Percentiles rank a stretch among this genome's conserved stretches.
phyloP scores from a whole-genome alignment of 2,329 filamentous ascomycete genomes.

The Aspergillus tanneri region DNA sequence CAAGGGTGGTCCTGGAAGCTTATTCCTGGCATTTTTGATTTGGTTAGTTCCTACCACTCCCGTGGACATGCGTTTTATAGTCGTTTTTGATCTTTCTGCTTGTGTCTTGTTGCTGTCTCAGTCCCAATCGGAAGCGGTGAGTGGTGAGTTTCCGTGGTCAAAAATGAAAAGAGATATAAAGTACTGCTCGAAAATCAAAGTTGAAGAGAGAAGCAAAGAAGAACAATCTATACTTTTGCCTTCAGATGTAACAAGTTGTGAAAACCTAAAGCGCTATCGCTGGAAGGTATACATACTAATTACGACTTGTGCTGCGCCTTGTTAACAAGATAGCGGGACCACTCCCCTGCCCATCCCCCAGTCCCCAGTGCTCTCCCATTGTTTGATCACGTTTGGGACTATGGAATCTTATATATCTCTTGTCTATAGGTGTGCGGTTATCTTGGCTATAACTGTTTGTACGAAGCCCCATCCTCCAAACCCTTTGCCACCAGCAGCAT shows the following conservation, averaged over 20 bases:
- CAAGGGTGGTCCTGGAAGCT: conserved; percentile 43
- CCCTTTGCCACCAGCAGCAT: neutral
- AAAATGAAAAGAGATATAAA: neutral
- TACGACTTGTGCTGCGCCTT: too few relatives aligned
- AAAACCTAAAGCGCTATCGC: too few relatives aligned
- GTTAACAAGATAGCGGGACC: too few relatives aligned
- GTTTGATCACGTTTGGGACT: conserved; percentile 10
- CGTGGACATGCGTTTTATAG: neutral
- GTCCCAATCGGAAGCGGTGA: conserved; percentile 1
- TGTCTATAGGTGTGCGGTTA: conserved; percentile 44
- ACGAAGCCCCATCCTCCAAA: conserved; percentile 24
- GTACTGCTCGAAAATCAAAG: too few relatives aligned
- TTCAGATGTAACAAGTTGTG: too few relatives aligned
- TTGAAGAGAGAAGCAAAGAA: too few relatives aligned
- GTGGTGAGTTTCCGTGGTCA: conserved; percentile 4
- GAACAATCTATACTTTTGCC: neutral
- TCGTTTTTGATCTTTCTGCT: neutral
- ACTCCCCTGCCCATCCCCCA: too few relatives aligned
- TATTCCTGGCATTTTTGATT: conserved; percentile 48
- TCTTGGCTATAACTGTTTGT: conserved; percentile 49
- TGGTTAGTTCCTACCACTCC: conserved; percentile 38
- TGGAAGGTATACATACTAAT: too few relatives aligned
- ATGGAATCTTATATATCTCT: conserved; percentile 34
- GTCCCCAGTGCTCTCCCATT: conserved; percentile 9
- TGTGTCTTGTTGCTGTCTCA: conserved; percentile 6